Percentiles rank a stretch among this genome's conserved stretches.
Evolutionary conservation across 2,329 filamentous ascomycete species (phyloP).

Genomic region (Metarhizium robertsii): DNA sequence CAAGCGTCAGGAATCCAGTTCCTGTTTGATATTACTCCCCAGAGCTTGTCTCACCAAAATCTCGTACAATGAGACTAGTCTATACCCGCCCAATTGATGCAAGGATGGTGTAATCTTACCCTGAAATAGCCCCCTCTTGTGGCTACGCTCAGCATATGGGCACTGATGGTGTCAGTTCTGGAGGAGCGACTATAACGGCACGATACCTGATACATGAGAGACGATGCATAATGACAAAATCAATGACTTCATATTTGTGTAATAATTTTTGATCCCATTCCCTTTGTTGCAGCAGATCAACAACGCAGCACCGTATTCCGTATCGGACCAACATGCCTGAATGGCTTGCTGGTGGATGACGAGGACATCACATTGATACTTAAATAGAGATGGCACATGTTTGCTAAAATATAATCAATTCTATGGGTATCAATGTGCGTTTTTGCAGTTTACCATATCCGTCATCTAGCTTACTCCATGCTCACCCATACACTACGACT

Average conservation of each 20-base stretch:
- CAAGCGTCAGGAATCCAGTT: not conserved
- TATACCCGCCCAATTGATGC: not conserved
- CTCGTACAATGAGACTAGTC: not conserved
- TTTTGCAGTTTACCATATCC: not conserved
- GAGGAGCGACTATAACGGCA: slow-evolving; percentile 15
- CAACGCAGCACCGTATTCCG: not conserved
- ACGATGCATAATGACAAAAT: not conserved
- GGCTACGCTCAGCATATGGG: not conserved
- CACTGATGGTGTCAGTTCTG: slow-evolving; percentile 8
- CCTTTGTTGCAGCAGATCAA: not conserved
- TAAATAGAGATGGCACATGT: not conserved
- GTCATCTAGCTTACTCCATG: not conserved
- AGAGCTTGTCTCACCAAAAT: not conserved
- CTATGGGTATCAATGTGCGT: not conserved
- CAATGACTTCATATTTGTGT: not conserved
- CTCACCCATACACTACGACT: not conserved
- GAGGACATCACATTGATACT: not conserved
- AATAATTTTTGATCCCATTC: not conserved
- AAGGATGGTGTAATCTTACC: not conserved
- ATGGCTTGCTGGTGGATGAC: not conserved
- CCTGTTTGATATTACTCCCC: not conserved
- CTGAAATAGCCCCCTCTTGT: not conserved
- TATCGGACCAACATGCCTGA: not conserved
- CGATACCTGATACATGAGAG: slow-evolving; percentile 7
- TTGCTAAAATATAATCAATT: not conserved